phyloP scores from a whole-genome alignment of 2,329 filamentous ascomycete genomes.

The Epichloe coenophiala region DNA sequence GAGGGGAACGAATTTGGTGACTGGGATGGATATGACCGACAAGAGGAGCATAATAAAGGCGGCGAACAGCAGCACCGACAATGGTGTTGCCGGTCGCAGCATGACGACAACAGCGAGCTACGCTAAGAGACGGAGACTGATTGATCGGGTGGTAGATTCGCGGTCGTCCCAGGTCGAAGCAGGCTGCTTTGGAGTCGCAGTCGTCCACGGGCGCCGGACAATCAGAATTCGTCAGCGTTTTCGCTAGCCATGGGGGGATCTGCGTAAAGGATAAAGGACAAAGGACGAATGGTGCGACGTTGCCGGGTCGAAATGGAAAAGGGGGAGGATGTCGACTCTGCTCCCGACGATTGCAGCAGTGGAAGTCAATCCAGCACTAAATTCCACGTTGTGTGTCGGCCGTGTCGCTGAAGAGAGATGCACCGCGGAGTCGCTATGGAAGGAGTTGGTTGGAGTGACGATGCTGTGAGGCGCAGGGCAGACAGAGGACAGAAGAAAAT shows the following conservation, averaged over 20 bases:
- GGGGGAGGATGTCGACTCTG: not conserved
- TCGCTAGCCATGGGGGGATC: slow-evolving; percentile 1
- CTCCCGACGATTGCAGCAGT: not conserved
- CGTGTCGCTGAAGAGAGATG: not conserved
- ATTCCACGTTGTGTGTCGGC: not conserved
- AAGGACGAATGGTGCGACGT: not conserved
- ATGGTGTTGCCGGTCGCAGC: slow-evolving; percentile 83
- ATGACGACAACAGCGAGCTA: slow-evolving; percentile 36
- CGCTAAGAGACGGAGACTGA: slow-evolving; percentile 10
- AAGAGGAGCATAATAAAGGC: slow-evolving; percentile 79
- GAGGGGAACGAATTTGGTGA: slow-evolving; percentile 74
- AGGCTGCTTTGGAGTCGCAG: not conserved
- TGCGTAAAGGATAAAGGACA: not conserved
- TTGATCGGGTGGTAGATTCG: not conserved
- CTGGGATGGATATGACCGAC: slow-evolving; percentile 79
- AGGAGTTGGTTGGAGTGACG: not conserved
- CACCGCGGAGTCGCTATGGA: not conserved
- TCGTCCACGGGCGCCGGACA: slow-evolving; percentile 1
- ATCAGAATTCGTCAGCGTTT: not conserved
- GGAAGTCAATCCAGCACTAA: not conserved
- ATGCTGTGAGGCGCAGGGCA: not conserved
- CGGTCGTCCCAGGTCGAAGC: not conserved
- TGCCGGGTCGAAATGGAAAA: not conserved
- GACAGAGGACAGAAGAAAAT: not conserved
- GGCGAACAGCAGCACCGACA: slow-evolving; percentile 70